A percentile compares a stretch with the other conserved stretches of the same genome.
Evolutionary conservation across 2,329 filamentous ascomycete species (phyloP).

Genomic region (Phaeosphaeria sp.): DNA sequence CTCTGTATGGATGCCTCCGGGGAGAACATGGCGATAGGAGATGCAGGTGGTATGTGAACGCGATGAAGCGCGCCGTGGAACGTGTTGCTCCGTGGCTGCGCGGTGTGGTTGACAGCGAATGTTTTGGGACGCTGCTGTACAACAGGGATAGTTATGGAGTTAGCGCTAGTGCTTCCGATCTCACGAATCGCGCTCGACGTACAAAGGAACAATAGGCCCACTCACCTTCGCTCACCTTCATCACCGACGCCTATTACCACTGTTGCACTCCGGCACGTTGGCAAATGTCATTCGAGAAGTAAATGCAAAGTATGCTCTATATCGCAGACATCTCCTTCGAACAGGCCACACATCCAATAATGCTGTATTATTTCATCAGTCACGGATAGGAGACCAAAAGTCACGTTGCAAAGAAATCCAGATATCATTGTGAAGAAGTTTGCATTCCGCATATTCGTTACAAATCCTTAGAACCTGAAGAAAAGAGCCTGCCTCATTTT

Average conservation of each 20-base stretch:
- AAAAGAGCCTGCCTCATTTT: constrained; percentile 12
- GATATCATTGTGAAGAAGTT: constrained; percentile 4
- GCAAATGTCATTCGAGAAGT: neutral
- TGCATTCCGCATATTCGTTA: constrained; percentile 22
- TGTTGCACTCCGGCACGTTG: neutral
- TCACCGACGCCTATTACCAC: neutral
- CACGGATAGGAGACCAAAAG: neutral
- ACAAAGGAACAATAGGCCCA: neutral
- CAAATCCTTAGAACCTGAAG: constrained; percentile 14
- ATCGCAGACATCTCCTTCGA: neutral
- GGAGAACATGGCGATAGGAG: constrained; percentile 46
- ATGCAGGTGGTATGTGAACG: constrained; percentile 22
- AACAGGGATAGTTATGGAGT: constrained; percentile 24
- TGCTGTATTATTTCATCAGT: too few relatives aligned
- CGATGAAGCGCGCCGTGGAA: constrained; percentile 39
- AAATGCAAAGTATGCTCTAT: neutral
- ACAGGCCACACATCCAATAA: neutral
- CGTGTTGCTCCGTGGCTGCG: constrained; percentile 14
- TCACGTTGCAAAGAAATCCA: neutral
- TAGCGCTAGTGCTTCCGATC: constrained; percentile 4
- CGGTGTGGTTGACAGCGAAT: constrained; percentile 23
- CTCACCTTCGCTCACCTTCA: neutral
- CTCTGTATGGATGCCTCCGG: constrained; percentile 45
- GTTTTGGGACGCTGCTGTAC: constrained; percentile 1
- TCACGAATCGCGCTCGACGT: neutral